Conservation (phyloP, 1,284 basidiomycete species). For the Apiotrichum siamense region DNA sequence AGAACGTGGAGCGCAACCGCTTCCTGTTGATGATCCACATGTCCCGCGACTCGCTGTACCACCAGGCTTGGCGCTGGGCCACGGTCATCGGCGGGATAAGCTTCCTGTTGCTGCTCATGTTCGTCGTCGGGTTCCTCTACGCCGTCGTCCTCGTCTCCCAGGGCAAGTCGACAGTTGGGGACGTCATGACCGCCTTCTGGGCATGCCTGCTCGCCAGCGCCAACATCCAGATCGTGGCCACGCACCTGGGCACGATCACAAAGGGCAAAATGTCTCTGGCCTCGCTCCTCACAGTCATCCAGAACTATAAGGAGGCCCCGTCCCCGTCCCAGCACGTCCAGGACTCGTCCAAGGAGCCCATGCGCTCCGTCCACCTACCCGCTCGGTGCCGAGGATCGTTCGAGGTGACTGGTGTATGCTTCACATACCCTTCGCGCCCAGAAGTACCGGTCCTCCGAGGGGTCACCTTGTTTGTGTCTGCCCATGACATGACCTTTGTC, state of each 20-base stretch:
- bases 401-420: constrained; percentile 66
- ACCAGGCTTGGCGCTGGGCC: constrained; percentile 68
- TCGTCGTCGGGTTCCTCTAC: constrained; percentile 96
- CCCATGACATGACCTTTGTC: constrained; percentile 83
- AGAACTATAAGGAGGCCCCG: constrained; percentile 24
- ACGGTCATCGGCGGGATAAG: constrained; percentile 63
- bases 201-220: constrained; percentile 82
- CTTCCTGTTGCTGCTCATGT: constrained; percentile 81
- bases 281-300: constrained; percentile 60
- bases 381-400: constrained; percentile 66
- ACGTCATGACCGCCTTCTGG: constrained; percentile 95
- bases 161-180: constrained; percentile 62
- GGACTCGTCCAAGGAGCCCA: constrained; percentile 18
- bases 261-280: constrained; percentile 83
- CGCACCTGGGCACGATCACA: constrained; percentile 67
- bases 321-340: neutral
- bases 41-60: constrained; percentile 50
- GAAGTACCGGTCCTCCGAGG: constrained; percentile 46
- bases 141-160: constrained; percentile 77
- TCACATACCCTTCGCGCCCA: constrained; percentile 78
- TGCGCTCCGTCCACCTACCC: constrained; percentile 31
- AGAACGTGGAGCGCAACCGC: constrained; percentile 56
- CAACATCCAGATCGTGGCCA: constrained; percentile 73
- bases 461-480: constrained; percentile 61
- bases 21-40: constrained; percentile 52